Base-by-base conservation (phyloP, 2,329 filamentous ascomycete genomes). In the Lachnellula arida region DNA sequence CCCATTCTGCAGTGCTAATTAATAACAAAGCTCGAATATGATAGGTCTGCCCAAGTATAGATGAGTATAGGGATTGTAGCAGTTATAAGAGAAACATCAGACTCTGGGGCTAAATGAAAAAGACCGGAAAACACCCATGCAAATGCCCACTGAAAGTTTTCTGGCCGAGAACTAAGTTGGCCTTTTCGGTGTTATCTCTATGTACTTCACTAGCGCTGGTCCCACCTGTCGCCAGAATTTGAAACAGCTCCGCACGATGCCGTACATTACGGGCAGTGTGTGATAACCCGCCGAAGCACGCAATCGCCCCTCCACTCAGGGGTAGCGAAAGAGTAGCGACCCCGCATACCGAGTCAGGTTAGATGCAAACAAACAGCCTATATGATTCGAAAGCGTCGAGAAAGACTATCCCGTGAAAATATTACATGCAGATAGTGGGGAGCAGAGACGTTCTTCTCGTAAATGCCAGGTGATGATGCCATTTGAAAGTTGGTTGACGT, bases 221-320 rank as follows among this genome's bases (percentile, higher is more conserved):
- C 37, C 37, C 37, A 17, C 37, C 5, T 3, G 3, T 8, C 37
- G 6, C 37, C 9, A 9, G 3, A 3, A 32, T 32, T 32, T 11
- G 28, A 11, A 32, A 8, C 28, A 3, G 3, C n/a, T 42, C 39
- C 11, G 39, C 39, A 17, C 12, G 39, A 6, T 42, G 39, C 9
- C 39, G 39, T 5, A 17, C 14, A 40, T 15, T 8, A 11, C 6
- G 3, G 12, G 40, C 19, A 46, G 48, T 57, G 42, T 47, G 57
- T 55, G 47, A 63, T 61, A 55, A 22, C 48, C 15, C 35, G 37
- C 32, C 23, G 49, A 58, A 63, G 57, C 60, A 61, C 60, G 60
- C 60, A 59, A 61, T 61, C 22, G 12, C 19, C 22, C n/a, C 11
- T 19, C 42, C 19, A 44, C 42, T 44, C 42, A 44, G n/a, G 22